These are phyloP conservation scores for Coniochaeta sp. DNA, from an alignment of 2,329 filamentous ascomycete genomes.

Conservation along the genomic window DNA sequence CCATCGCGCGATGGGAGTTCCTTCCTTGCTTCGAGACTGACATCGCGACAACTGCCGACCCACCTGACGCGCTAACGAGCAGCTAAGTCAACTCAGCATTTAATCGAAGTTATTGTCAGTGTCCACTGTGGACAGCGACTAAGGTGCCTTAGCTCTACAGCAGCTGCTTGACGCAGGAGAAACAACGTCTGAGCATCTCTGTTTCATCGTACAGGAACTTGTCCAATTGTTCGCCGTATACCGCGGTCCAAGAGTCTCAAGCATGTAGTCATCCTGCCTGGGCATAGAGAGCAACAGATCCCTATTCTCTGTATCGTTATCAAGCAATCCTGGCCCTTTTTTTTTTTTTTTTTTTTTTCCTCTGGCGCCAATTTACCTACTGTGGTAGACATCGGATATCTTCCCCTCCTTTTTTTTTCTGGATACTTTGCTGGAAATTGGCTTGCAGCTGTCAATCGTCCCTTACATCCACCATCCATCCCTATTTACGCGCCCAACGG, in stretches of 20 bases:
- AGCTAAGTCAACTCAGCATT: not conserved
- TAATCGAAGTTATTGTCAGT: not conserved
- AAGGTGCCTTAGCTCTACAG: too few relatives aligned
- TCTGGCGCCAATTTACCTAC: not conserved
- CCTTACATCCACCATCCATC: not conserved
- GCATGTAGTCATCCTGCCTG: not conserved
- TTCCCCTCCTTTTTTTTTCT: not conserved
- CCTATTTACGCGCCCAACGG: not conserved
- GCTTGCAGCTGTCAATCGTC: not conserved
- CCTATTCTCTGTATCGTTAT: not conserved
- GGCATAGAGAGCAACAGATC: not conserved
- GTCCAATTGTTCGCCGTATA: not conserved
- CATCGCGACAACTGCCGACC: not conserved
- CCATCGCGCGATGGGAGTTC: too few relatives aligned
- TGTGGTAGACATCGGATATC: not conserved
- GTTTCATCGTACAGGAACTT: not conserved
- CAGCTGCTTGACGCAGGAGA: constrained; percentile 1
- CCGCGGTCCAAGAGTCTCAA: not conserved
- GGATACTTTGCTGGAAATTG: not conserved
- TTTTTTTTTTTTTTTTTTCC: too few relatives aligned
- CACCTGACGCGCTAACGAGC: not conserved
- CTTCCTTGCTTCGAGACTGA: not conserved
- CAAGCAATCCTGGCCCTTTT: not conserved
- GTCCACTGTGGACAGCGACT: not conserved
- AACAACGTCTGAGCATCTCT: not conserved